These are phyloP conservation scores for Floccularia luteovirens DNA, from an alignment of 768 basidiomycete species.

Conservation along the genomic window DNA sequence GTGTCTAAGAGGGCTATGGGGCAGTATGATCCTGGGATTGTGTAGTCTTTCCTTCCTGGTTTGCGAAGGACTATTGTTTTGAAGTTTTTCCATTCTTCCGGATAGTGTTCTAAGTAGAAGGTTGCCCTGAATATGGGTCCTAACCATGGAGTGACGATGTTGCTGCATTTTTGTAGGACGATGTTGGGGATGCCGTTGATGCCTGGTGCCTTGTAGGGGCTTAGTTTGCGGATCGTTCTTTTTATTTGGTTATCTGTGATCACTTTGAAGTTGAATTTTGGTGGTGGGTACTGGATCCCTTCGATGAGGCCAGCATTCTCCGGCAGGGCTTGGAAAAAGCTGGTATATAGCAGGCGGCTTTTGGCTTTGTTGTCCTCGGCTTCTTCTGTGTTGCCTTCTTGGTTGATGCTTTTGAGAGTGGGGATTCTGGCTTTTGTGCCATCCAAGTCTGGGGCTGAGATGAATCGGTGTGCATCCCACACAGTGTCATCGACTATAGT, in stretches of 20 bases:
- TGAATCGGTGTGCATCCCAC: slow-evolving; percentile 14
- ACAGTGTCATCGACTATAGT: slow-evolving; percentile 4
- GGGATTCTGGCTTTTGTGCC: slow-evolving; percentile 16
- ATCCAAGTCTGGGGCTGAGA: slow-evolving; percentile 9
- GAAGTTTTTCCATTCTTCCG: slow-evolving; percentile 5
- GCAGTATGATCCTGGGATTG: slow-evolving; percentile 18
- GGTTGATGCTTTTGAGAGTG: slow-evolving; percentile 5
- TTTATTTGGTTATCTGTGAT: slow-evolving; percentile 18
- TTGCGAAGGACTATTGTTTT: slow-evolving; percentile 23
- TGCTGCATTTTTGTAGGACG: slow-evolving; percentile 14
- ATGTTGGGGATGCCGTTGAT: slow-evolving; percentile 16
- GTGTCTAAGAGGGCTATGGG: slow-evolving; percentile 22
- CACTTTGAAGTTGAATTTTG: background rate
- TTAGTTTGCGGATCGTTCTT: slow-evolving; percentile 13
- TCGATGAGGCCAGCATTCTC: slow-evolving; percentile 9
- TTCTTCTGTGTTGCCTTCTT: background rate
- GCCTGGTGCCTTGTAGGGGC: slow-evolving; percentile 22
- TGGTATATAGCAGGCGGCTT: slow-evolving; percentile 4
- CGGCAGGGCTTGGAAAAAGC: slow-evolving; percentile 16
- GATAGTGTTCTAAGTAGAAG: slow-evolving; percentile 15
- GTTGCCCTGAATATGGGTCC: slow-evolving; percentile 21
- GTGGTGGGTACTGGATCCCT: slow-evolving; percentile 7
- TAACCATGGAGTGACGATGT: slow-evolving; percentile 16
- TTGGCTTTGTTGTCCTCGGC: slow-evolving; percentile 10
- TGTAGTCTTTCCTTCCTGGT: slow-evolving; percentile 25